Percentiles rank a stretch among this genome's conserved stretches.
Conservation (phyloP, 495 filamentous ascomycete genomes). For the Lepidopterella palustris region DNA sequence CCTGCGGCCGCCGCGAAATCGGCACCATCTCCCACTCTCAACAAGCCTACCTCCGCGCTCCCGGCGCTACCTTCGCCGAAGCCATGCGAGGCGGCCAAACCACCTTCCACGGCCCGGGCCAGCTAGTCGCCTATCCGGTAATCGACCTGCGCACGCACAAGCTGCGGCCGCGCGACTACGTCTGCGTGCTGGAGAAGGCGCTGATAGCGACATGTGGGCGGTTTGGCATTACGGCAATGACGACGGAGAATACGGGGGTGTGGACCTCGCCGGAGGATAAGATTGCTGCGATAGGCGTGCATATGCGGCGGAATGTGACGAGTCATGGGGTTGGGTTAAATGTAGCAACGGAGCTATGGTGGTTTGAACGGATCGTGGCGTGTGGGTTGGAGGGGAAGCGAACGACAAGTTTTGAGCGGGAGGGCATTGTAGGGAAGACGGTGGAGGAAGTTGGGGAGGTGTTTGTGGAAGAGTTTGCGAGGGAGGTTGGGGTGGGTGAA, state of each 20-base stretch:
- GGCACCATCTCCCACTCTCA: conserved; percentile 47
- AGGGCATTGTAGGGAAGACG: conserved; percentile 27
- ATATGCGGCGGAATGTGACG: conserved; percentile 76
- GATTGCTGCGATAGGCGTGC: conserved; percentile 84
- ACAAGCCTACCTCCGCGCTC: conserved; percentile 36
- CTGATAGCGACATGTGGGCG: conserved; percentile 56
- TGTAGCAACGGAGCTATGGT: conserved; percentile 58
- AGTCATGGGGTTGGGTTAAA: conserved; percentile 85
- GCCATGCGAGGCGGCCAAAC: conserved; percentile 82
- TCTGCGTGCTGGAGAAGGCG: conserved; percentile 66
- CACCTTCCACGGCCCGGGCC: conserved; percentile 93
- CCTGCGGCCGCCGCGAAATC: conserved; percentile 77
- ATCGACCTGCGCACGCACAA: conserved; percentile 60
- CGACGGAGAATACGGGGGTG: conserved; percentile 78
- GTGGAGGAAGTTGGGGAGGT: conserved; percentile 31
- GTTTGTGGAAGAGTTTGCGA: conserved; percentile 33
- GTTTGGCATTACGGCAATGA: conserved; percentile 52
- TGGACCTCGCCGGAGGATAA: conserved; percentile 54
- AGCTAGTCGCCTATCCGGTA: conserved; percentile 84
- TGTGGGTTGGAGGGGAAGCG: conserved; percentile 77
- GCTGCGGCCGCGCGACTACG: conserved; percentile 57
- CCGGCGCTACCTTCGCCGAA: conserved; percentile 53
- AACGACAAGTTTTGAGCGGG: conserved; percentile 57
- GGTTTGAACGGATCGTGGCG: conserved; percentile 74
- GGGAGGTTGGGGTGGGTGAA: conserved; percentile 18